Evolutionary conservation across 495 filamentous ascomycete genomes (phyloP), one percentile per base, ranked within the genome.

Genomic region (Penicillium lividum): DNA sequence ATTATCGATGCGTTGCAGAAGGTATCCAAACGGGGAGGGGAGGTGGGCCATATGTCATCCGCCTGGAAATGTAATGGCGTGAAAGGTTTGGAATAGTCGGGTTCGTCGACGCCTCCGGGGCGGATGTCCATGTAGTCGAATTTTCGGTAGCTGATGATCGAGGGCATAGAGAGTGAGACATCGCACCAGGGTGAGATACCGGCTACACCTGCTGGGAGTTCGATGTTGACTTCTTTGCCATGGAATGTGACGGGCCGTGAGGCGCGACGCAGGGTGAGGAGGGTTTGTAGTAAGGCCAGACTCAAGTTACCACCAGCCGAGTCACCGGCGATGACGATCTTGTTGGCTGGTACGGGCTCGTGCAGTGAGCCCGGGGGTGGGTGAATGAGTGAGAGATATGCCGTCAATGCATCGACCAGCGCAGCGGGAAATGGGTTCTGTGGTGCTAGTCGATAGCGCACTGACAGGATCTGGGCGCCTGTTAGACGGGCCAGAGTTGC

Each of bases 361-460:
- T 97, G 93, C 55, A 87, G 78, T 3, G 91, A 84, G 38, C 82
- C 89, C 0, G 83, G 72, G 0, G 90, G 90, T 15, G 93, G 93
- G 60, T 92, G 88, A 8, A 97, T 81, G 29, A 98, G 84, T 3
- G 82, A 85, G 8, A 98, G 81, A 63, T 98, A 98, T 2, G 89
- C 86, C 16, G 87, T 77, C 5, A 97, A 71, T n/a, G 85, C 89
- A 62, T 98, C 93, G 40, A 97, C 77, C 8, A 98, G 73, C 5
- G 90, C 89, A 1, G 89, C 80, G 7, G 92, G 92, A 71, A 96
- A 96, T 9, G 92, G 82, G 56, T 89, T 73, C 66, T 96, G 90
- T 6, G 93, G 93, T 8, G 92, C 85, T 3, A 98, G 83, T 18
- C 93, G 84, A 70, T 98, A 98, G n/a, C 91, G 86, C 10, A 95